A percentile compares a stretch with the other conserved stretches of the same genome.
These are phyloP conservation scores for Trichophyton verrucosum DNA, from an alignment of 2,329 filamentous ascomycete species.

Conservation along the genomic window DNA sequence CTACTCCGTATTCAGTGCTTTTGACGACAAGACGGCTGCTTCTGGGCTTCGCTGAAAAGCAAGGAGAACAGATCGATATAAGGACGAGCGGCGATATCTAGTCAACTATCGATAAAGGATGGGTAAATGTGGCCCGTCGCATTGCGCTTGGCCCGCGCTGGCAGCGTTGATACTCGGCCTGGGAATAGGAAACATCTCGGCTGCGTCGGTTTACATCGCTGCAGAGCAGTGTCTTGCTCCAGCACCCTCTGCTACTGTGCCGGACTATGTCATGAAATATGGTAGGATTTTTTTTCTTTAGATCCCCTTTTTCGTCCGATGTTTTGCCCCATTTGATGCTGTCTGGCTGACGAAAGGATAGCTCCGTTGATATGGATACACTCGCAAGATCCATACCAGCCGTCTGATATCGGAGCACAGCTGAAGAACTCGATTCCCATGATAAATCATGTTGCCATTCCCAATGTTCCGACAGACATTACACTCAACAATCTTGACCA, in stretches of 20 bases:
- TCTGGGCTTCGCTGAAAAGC: too few species aligned
- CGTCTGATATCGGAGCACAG: conserved; percentile 38
- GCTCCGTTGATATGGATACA: conserved; percentile 43
- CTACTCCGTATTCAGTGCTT: too few species aligned
- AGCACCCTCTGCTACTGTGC: conserved; percentile 20
- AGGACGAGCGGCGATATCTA: background rate
- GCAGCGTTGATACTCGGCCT: background rate
- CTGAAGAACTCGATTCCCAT: conserved; percentile 36
- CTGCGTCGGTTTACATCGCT: background rate
- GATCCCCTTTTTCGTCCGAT: too few species aligned
- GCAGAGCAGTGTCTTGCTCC: background rate
- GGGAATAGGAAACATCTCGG: background rate
- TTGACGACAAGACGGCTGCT: too few species aligned
- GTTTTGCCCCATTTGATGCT: background rate
- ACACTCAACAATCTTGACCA: conserved; percentile 38
- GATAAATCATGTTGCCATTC: conserved; percentile 31
- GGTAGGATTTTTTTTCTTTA: conserved; percentile 21
- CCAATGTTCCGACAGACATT: conserved; percentile 28
- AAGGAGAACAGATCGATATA: background rate
- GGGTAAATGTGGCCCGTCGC: background rate
- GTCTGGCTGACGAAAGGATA: conserved; percentile 14
- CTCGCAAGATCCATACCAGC: conserved; percentile 37
- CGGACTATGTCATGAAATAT: conserved; percentile 35
- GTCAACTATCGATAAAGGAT: background rate
- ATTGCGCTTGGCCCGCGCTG: background rate